Evolutionary conservation across 164 flowering plant genomes (phyloP).

Genomic region (Magnolia sinica): DNA sequence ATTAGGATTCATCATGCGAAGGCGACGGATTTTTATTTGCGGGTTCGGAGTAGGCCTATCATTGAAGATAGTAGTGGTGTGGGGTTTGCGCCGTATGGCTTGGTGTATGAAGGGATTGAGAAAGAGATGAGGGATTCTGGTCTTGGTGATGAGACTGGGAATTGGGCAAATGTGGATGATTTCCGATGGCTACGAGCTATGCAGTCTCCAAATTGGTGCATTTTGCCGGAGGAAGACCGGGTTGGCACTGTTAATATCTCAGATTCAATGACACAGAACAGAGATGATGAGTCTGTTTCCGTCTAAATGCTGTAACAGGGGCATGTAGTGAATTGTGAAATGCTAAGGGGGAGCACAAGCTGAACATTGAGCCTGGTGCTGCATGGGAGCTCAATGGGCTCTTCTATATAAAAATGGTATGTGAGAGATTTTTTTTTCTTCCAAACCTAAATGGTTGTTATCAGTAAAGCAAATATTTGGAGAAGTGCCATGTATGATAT

Average conservation of each 20-base stretch:
- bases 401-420: too few species aligned
- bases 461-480: too few species aligned
- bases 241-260: slow-evolving; percentile 31
- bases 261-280: slow-evolving; percentile 10
- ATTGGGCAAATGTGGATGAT: slow-evolving; percentile 92
- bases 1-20: slow-evolving; percentile 76
- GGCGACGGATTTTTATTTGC: slow-evolving; percentile 65
- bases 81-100: slow-evolving; percentile 78
- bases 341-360: too few species aligned
- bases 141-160: slow-evolving; percentile 74
- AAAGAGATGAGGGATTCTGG: slow-evolving; percentile 55
- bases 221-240: slow-evolving; percentile 69
- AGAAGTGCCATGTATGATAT: too few species aligned
- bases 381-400: too few species aligned
- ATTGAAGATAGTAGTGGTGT: slow-evolving; percentile 69
- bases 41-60: slow-evolving; percentile 84
- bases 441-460: too few species aligned
- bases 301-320: not conserved
- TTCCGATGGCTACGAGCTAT: slow-evolving; percentile 82
- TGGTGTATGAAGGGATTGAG: slow-evolving; percentile 67
- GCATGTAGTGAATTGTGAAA: too few species aligned
- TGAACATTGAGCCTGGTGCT: too few species aligned
- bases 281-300: not conserved
- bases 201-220: slow-evolving; percentile 87
- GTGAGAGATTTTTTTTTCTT: too few species aligned